Conservation (phyloP, 176 grass and related monocot genomes). For the Zoysia japonica region DNA sequence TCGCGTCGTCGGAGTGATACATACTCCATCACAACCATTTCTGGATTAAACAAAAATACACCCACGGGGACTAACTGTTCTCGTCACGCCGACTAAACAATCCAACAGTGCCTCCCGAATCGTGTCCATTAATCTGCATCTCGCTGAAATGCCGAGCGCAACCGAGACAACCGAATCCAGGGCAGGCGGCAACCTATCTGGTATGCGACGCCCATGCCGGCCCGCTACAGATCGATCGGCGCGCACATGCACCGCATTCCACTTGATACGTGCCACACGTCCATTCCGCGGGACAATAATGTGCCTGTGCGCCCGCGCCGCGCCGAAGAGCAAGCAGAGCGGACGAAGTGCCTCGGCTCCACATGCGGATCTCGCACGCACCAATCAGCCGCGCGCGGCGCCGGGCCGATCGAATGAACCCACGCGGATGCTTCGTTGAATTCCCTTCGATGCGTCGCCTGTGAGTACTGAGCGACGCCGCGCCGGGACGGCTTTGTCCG, state of each 20-base stretch:
- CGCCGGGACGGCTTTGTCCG: not conserved
- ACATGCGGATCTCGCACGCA: slow-evolving; percentile 39
- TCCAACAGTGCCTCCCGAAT: not conserved
- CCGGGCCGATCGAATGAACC: not conserved
- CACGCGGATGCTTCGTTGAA: slow-evolving; percentile 18
- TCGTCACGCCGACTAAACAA: not conserved
- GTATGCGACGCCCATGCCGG: slow-evolving; percentile 29
- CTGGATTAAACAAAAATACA: slow-evolving; percentile 24
- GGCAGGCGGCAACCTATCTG: not conserved
- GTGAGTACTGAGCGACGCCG: not conserved
- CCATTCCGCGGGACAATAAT: not conserved
- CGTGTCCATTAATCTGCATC: not conserved
- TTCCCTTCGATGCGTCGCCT: no score
- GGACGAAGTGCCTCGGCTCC: not conserved
- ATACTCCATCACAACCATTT: not conserved
- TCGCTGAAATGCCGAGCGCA: not conserved
- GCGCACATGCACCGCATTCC: slow-evolving; percentile 32
- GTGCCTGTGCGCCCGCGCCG: not conserved
- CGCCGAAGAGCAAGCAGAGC: slow-evolving; percentile 10
- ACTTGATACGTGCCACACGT: not conserved
- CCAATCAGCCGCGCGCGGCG: not conserved
- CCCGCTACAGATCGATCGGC: slow-evolving; percentile 4
- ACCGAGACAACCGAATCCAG: slow-evolving; percentile 25
- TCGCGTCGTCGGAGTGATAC: not conserved
- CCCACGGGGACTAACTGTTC: not conserved